Percentiles rank a stretch among this genome's conserved stretches.
phyloP scores from a whole-genome alignment of 2,329 filamentous ascomycete genomes.

The Colletotrichum lini region DNA sequence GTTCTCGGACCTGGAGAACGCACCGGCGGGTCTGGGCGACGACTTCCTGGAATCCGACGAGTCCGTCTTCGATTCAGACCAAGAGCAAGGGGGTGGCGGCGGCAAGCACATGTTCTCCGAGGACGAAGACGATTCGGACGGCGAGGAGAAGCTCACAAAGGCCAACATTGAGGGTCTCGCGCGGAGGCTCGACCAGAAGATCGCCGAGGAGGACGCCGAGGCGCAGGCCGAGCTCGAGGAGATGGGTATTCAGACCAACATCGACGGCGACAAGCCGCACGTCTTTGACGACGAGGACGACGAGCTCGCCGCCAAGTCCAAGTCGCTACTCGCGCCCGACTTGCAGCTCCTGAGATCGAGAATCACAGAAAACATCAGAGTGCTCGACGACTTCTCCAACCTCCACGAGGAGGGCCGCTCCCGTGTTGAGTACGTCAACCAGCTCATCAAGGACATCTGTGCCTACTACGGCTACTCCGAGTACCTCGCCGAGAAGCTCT shows the following conservation, averaged over 20 bases:
- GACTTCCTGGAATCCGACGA: conserved; percentile 72
- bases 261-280: conserved; percentile 80
- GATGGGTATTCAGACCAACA: conserved; percentile 92
- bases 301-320: conserved; percentile 70
- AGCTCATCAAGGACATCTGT: conserved; percentile 92
- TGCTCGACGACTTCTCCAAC: conserved; percentile 89
- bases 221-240: conserved; percentile 90
- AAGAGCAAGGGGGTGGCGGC: conserved; percentile 64
- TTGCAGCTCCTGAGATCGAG: conserved; percentile 88
- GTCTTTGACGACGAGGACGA: conserved; percentile 77
- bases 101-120: conserved; percentile 89
- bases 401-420: conserved; percentile 85
- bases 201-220: conserved; percentile 84
- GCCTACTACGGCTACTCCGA: conserved; percentile 97
- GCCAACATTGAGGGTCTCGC: conserved; percentile 97
- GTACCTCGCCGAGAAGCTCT: conserved; percentile 96
- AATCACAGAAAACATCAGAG: conserved; percentile 93
- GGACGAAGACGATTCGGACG: conserved; percentile 90
- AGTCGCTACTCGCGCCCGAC: conserved; percentile 84
- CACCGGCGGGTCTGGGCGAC: conserved; percentile 60
- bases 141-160: conserved; percentile 90
- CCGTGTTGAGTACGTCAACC: conserved; percentile 87
- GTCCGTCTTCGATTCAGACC: conserved; percentile 81
- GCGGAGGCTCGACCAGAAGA: conserved; percentile 83
- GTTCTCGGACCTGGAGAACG: conserved; percentile 60